phyloP scores from a whole-genome alignment of 768 basidiomycete genomes.

The Mrakia frigida region DNA sequence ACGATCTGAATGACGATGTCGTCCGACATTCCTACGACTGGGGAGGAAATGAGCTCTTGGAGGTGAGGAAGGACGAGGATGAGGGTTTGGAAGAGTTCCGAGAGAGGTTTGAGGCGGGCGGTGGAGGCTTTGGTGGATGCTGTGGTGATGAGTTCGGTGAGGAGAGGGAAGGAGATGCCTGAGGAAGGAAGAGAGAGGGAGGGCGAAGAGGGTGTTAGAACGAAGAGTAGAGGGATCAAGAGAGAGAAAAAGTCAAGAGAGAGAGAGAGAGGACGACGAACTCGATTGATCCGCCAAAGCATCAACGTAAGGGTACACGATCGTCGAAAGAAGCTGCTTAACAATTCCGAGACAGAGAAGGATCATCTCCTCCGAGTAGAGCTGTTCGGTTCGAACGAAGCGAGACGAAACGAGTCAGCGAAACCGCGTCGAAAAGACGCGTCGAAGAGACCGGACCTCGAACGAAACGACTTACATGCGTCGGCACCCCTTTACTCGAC shows the following conservation, averaged over 20 bases:
- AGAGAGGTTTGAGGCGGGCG: constrained; percentile 34
- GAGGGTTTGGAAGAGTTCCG: constrained; percentile 60
- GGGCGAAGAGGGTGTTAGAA: not conserved
- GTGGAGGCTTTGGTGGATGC: not conserved
- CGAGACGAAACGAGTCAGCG: constrained; percentile 53
- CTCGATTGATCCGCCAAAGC: constrained; percentile 44
- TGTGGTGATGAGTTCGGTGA: constrained; percentile 43
- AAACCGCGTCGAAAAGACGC: not conserved
- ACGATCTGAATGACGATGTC: constrained; percentile 84
- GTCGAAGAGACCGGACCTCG: constrained; percentile 6
- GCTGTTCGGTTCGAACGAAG: constrained; percentile 46
- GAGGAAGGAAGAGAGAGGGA: constrained; percentile 43
- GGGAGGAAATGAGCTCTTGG: constrained; percentile 65
- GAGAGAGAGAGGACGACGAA: not conserved
- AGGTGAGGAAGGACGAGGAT: constrained; percentile 68
- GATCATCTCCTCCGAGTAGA: constrained; percentile 93
- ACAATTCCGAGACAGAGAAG: constrained; percentile 66
- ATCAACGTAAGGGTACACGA: constrained; percentile 83
- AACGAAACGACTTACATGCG: constrained; percentile 58
- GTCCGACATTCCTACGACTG: constrained; percentile 73
- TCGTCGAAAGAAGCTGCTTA: constrained; percentile 71
- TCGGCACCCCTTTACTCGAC: constrained; percentile 70
- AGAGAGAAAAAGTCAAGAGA: not conserved
- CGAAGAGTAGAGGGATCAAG: constrained; percentile 25
- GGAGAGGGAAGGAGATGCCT: constrained; percentile 40